A percentile compares a stretch with the other conserved stretches of the same genome.
phyloP scores from a whole-genome alignment of 768 basidiomycete genomes.

The Rhodosporidiobolus sp. region DNA sequence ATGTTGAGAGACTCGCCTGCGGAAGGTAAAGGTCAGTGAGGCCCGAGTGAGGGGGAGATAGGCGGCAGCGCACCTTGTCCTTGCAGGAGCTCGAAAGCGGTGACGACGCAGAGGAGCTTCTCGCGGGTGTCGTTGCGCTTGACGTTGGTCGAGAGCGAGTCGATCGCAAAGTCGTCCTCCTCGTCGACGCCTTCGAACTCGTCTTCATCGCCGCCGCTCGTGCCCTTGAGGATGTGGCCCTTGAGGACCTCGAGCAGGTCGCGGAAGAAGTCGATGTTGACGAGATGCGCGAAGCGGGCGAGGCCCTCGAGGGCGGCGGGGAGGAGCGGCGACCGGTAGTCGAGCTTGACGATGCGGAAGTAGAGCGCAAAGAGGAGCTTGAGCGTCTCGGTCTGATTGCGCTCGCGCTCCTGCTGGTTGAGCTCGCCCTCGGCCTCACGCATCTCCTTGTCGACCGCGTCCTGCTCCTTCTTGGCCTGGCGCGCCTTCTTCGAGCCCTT shows the following conservation, averaged over 20 bases:
- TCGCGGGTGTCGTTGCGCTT: conserved; percentile 43
- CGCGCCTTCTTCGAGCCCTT: conserved; percentile 82
- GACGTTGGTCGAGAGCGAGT: conserved; percentile 44
- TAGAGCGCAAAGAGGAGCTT: conserved; percentile 96
- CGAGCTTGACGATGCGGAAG: conserved; percentile 85
- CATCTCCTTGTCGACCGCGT: conserved; percentile 86
- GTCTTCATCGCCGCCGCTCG: conserved; percentile 5
- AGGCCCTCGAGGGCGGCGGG: conserved; percentile 87
- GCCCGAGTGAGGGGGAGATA: neutral
- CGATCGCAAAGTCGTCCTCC: conserved; percentile 2
- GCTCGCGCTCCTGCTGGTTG: conserved; percentile 81
- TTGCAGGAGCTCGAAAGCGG: conserved; percentile 93
- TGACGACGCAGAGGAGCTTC: conserved; percentile 75
- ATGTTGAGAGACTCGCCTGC: conserved; percentile 95
- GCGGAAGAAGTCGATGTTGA: conserved; percentile 97
- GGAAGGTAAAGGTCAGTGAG: neutral
- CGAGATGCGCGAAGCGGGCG: conserved; percentile 87
- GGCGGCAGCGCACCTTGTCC: conserved; percentile 70
- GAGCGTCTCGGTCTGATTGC: conserved; percentile 89
- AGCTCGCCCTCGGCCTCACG: conserved; percentile 91
- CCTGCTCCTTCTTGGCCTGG: conserved; percentile 79
- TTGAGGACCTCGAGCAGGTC: conserved; percentile 86
- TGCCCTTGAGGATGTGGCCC: conserved; percentile 61
- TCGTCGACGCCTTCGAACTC: conserved; percentile 22
- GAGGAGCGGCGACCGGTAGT: conserved; percentile 68